These are phyloP conservation scores for Zostera marina DNA, from an alignment of 116 monocot species.

Conservation along the genomic window DNA sequence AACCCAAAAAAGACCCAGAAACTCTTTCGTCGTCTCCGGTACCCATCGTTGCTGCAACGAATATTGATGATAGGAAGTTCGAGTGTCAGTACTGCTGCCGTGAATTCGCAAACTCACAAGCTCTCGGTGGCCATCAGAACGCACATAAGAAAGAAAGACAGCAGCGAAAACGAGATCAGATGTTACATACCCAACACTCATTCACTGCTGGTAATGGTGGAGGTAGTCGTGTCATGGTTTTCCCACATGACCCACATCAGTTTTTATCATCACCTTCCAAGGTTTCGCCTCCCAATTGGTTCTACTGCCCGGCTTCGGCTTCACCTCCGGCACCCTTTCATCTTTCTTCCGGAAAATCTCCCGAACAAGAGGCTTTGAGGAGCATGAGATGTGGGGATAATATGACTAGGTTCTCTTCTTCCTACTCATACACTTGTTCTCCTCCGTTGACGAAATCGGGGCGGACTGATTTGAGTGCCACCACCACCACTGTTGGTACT, in stretches of 20 bases:
- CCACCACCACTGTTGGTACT: background rate
- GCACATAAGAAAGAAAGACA: slow-evolving; percentile 92
- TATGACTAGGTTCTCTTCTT: slow-evolving; percentile 4
- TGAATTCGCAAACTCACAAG: slow-evolving; percentile 90
- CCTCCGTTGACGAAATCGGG: background rate
- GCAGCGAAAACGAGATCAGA: slow-evolving; percentile 44
- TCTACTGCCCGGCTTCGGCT: slow-evolving; percentile 7
- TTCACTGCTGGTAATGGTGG: background rate
- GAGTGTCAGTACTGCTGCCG: slow-evolving; percentile 96
- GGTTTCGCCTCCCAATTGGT: slow-evolving; percentile 10
- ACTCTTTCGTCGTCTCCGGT: slow-evolving; percentile 6
- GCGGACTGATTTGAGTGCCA: background rate
- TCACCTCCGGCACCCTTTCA: background rate
- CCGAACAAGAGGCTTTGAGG: slow-evolving; percentile 2
- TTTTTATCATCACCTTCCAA: slow-evolving; percentile 13
- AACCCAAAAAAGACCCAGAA: background rate
- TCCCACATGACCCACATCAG: slow-evolving; percentile 13
- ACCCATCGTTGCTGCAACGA: slow-evolving; percentile 8
- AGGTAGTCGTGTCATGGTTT: slow-evolving; percentile 1
- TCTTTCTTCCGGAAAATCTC: background rate
- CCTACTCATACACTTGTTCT: background rate
- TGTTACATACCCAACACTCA: slow-evolving; percentile 15
- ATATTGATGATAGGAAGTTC: slow-evolving; percentile 41
- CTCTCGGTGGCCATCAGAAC: slow-evolving; percentile 95
- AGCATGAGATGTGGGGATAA: background rate